Conservation (phyloP, 2,329 filamentous ascomycete species). For the Canariomyces notabilis region DNA sequence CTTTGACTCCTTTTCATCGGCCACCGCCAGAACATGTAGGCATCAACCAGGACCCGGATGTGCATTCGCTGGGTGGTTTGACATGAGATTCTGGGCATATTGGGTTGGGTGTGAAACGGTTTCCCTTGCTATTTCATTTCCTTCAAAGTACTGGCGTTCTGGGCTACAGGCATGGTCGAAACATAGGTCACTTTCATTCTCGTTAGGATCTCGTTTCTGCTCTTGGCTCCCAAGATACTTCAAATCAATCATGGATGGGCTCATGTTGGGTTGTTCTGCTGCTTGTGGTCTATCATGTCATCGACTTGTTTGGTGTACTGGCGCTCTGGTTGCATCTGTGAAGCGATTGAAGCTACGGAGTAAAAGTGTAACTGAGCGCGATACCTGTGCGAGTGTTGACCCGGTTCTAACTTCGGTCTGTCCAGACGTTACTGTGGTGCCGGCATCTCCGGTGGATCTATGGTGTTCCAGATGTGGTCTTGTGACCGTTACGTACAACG, state of each 20-base stretch:
- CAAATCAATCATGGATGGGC: conserved; percentile 1
- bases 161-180: neutral
- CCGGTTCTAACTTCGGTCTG: neutral
- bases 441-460: neutral
- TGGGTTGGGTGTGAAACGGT: no score
- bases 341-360: neutral
- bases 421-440: neutral
- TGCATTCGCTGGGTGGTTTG: no score
- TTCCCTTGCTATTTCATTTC: neutral
- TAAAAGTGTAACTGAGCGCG: no score
- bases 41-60: no score
- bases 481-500: no score
- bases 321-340: neutral
- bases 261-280: neutral
- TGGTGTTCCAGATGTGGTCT: neutral
- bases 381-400: neutral
- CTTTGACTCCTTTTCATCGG: no score
- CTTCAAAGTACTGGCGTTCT: neutral
- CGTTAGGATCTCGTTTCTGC: neutral
- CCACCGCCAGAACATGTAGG: no score
- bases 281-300: neutral
- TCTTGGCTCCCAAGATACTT: neutral
- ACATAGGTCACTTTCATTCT: neutral
- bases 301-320: neutral
- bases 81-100: no score